phyloP scores from a whole-genome alignment of 345 rosid genomes.

The Salix suchowensis region DNA sequence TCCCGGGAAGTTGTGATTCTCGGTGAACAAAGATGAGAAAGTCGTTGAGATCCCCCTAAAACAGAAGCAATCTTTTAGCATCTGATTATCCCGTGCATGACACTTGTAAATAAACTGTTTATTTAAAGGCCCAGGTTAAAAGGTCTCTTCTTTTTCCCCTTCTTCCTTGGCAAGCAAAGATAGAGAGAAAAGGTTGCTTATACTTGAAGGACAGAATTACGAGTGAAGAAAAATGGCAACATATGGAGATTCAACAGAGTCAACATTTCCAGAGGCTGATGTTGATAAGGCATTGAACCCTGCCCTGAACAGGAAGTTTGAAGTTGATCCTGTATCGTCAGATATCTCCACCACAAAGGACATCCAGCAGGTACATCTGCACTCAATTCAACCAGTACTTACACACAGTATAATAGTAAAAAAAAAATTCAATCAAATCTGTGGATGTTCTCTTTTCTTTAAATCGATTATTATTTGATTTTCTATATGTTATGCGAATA shows the following conservation, averaged over 20 bases:
- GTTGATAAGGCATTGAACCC: conserved; percentile 36
- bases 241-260: conserved; percentile 9
- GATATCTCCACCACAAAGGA: conserved; percentile 29
- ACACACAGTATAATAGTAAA: background rate
- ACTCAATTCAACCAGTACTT: background rate
- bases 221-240: conserved; percentile 30
- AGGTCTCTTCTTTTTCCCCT: too few relatives aligned
- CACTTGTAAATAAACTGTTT: conserved; percentile 1
- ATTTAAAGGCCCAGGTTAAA: conserved; percentile 9
- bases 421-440: background rate
- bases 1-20: conserved; percentile 13
- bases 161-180: background rate
- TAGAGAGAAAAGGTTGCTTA: background rate
- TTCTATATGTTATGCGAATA: background rate
- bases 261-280: conserved; percentile 46
- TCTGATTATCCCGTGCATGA: background rate
- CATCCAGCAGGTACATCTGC: conserved; percentile 16
- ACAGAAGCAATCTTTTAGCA: conserved; percentile 4
- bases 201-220: background rate
- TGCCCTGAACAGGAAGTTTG: conserved; percentile 28
- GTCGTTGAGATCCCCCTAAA: conserved; percentile 10
- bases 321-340: conserved; percentile 45
- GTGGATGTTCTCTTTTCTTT: background rate
- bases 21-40: conserved; percentile 1
- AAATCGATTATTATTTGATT: background rate